These are phyloP conservation scores for Neonectria coccinea DNA, from an alignment of 2,329 filamentous ascomycete genomes.

Conservation along the genomic window DNA sequence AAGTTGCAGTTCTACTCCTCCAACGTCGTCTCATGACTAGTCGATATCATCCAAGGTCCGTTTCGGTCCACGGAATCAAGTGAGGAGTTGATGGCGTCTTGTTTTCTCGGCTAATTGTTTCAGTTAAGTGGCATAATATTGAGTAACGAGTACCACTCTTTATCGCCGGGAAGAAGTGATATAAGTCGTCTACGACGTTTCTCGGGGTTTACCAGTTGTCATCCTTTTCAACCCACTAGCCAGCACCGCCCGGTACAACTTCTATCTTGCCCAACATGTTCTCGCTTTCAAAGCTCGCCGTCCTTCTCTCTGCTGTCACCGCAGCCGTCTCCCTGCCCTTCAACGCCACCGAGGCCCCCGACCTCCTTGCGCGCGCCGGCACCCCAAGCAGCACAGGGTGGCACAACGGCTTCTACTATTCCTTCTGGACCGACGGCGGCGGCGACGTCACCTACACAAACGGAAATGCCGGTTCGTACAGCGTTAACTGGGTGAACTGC, in stretches of 20 bases:
- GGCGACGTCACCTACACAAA: conserved; percentile 60
- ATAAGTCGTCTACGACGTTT: not conserved
- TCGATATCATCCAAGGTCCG: not conserved
- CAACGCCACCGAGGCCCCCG: conserved; percentile 23
- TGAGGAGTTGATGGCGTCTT: not conserved
- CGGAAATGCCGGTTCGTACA: conserved; percentile 57
- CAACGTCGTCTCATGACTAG: not conserved
- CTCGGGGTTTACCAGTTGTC: not conserved
- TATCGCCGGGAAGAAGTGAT: not conserved
- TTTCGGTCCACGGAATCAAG: not conserved
- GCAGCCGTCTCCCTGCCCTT: conserved; percentile 38
- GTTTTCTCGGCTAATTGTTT: not conserved
- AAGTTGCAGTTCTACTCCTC: not conserved
- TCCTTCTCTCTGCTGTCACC: conserved; percentile 35
- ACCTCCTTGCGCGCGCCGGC: conserved; percentile 41
- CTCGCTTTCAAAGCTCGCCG: conserved; percentile 39
- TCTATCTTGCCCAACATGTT: conserved; percentile 31
- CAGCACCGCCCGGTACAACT: too few relatives aligned
- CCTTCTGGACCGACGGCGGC: conserved; percentile 61
- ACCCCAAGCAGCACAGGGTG: conserved; percentile 53
- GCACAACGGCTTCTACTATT: conserved; percentile 59
- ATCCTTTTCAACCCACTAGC: not conserved
- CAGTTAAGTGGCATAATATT: not conserved
- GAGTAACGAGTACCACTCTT: not conserved
- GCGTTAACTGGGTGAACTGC: conserved; percentile 55